Conservation (phyloP, 2,329 filamentous ascomycete genomes). For the Penicillium hordei region DNA sequence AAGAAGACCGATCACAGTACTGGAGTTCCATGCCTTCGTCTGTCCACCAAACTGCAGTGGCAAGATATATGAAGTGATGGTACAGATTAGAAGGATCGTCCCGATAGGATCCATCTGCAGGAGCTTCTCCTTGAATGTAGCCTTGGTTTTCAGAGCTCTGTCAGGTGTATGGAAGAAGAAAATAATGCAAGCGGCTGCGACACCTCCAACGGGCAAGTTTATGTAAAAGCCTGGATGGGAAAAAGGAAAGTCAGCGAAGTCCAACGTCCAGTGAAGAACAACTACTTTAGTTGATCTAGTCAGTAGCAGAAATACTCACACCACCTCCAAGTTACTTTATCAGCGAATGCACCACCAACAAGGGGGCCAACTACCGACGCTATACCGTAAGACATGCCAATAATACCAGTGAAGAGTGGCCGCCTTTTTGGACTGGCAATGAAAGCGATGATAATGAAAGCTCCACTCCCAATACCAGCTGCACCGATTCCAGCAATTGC, state of each 20-base stretch:
- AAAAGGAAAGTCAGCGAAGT: not conserved
- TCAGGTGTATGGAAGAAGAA: conserved; percentile 16
- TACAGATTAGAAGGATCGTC: conserved; percentile 40
- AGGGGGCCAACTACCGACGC: conserved; percentile 51
- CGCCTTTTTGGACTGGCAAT: conserved; percentile 1
- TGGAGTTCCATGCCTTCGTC: conserved; percentile 37
- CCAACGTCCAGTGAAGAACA: not conserved
- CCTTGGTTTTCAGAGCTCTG: not conserved
- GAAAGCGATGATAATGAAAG: conserved; percentile 28
- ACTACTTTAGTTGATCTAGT: not conserved
- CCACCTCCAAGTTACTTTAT: not conserved
- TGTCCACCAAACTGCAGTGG: conserved; percentile 46
- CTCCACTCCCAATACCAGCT: conserved; percentile 35
- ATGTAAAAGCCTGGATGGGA: not conserved
- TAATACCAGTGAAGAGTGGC: conserved; percentile 41
- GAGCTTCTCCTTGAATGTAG: conserved; percentile 35
- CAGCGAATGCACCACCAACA: conserved; percentile 36
- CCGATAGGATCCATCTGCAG: conserved; percentile 50
- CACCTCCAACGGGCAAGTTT: not conserved
- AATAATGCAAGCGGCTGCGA: not conserved
- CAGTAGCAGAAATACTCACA: not conserved
- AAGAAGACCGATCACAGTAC: conserved; percentile 48
- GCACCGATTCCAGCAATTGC: conserved; percentile 40
- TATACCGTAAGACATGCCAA: conserved; percentile 52
- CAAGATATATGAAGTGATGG: not conserved